Evolutionary conservation across 1,139 yeast genomes (phyloP), one percentile per base, ranked within the genome.

Genomic region (Yamadazyma trypodendri): DNA sequence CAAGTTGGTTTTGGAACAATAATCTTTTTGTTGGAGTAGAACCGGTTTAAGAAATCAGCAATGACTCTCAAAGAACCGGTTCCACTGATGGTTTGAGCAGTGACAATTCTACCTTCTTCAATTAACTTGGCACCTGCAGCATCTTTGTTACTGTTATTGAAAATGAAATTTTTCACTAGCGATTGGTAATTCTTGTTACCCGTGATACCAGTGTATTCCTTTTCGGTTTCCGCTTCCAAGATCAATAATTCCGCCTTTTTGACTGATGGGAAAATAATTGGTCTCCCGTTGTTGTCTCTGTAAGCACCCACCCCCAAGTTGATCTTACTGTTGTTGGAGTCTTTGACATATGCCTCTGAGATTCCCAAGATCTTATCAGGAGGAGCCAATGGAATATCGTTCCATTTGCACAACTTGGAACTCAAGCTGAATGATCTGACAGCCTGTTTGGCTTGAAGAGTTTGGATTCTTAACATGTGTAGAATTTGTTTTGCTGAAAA

Each of bases 281-380:
- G 76, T 52, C 61, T 68, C 42, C 77, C 77, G 7, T 56, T 42
- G 55, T 69, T 67, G 52, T 69, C 72, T 57, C 77, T 63, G 60
- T 71, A 71, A 34, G 77, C 77, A 40, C 77, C 77, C 31, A 71
- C 77, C 42, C 77, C 77, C 57, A 71, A 65, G 56, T 70, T 70
- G 54, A 71, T 69, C 55, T 71, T 71, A 36, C 59, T 55, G 37
- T 63, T 36, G 56, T 70, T 71, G 40, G 59, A 23, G 50, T 71
- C 77, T 44, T 65, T 66, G 42, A 53, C 59, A 53, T 45, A 71
- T 44, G 79, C 75, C 46, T 77, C 82, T 24, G 81, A 67, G 39
- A 83, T 71, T 29, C 90, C 90, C 52, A 84, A 67, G 45, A 84
- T 82, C 52, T 82, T 81, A 61, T 84, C 92, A 21, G 89, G 82